These are phyloP conservation scores for Aspergillus puulaauensis DNA, from an alignment of 2,329 filamentous ascomycete species.

Conservation along the genomic window DNA sequence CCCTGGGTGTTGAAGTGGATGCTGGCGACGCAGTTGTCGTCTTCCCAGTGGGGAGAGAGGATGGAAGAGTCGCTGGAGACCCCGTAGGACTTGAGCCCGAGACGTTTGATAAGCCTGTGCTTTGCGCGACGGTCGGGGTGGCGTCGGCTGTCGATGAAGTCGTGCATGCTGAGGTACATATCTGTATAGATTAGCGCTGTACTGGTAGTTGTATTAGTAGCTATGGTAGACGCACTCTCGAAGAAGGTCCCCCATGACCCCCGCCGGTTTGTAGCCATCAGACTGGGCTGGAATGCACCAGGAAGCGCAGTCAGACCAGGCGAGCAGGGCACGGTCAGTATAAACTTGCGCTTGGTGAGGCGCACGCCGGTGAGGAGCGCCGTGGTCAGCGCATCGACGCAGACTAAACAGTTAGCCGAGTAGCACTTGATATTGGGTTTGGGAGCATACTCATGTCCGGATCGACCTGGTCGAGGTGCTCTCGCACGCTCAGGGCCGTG, in stretches of 20 bases:
- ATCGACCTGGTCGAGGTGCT: not conserved
- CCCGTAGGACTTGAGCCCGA: not conserved
- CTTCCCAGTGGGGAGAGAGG: not conserved
- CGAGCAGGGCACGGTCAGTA: not conserved
- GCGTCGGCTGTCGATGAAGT: not conserved
- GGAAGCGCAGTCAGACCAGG: not conserved
- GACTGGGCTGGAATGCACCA: not conserved
- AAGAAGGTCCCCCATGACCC: not conserved
- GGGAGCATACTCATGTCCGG: not conserved
- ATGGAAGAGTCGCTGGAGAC: not conserved
- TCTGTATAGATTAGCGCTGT: not conserved
- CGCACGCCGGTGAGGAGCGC: not conserved
- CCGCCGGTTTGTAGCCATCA: not conserved
- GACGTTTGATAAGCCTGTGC: not conserved
- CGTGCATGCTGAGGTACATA: not conserved
- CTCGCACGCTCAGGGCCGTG: not conserved
- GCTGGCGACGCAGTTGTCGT: not conserved
- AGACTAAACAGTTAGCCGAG: not conserved
- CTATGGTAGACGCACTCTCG: not conserved
- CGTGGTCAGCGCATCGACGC: not conserved
- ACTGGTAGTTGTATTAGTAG: too few species aligned
- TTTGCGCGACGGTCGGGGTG: not conserved
- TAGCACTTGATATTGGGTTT: not conserved
- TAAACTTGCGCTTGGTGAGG: not conserved
- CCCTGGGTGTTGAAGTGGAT: not conserved